A percentile compares a stretch with the other conserved stretches of the same genome.
Evolutionary conservation across 495 filamentous ascomycete species (phyloP).

Genomic region (Tuber indicum): DNA sequence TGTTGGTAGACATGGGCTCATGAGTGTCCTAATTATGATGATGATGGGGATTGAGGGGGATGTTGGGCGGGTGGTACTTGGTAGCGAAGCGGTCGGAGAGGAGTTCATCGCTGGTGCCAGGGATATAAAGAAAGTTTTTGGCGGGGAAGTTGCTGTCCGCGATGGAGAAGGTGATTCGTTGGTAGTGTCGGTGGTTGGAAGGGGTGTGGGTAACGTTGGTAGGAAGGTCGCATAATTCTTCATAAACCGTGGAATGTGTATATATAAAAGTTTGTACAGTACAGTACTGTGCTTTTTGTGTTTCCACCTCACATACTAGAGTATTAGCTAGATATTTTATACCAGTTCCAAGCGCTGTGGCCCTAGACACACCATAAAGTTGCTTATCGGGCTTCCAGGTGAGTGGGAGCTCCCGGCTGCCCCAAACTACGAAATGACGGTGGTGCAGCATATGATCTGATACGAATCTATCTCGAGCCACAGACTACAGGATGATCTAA

Average conservation of each 20-base stretch:
- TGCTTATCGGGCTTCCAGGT: background rate
- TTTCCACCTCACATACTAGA: background rate
- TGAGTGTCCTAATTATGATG: slow-evolving; percentile 79
- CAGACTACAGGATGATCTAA: background rate
- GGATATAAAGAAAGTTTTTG: slow-evolving; percentile 77
- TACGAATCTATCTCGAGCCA: background rate
- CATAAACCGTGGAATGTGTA: no score
- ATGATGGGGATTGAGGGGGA: slow-evolving; percentile 75
- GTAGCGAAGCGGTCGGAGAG: slow-evolving; percentile 62
- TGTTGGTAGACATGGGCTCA: slow-evolving; percentile 60
- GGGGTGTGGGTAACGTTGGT: slow-evolving; percentile 91
- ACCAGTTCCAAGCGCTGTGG: background rate
- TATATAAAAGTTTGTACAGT: background rate
- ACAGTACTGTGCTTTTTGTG: background rate
- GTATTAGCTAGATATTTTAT: background rate
- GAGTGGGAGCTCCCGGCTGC: background rate
- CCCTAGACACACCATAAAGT: background rate
- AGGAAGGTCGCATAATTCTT: slow-evolving; percentile 70
- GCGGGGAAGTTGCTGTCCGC: slow-evolving; percentile 78
- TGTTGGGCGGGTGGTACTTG: slow-evolving; percentile 53
- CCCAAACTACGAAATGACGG: background rate
- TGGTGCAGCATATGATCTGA: background rate
- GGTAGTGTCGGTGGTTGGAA: slow-evolving; percentile 84
- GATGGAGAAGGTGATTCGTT: slow-evolving; percentile 71
- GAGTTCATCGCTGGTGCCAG: slow-evolving; percentile 69